Evolutionary conservation across 148 eudicot species (phyloP).

Genomic region (Nepenthes mirabilis): DNA sequence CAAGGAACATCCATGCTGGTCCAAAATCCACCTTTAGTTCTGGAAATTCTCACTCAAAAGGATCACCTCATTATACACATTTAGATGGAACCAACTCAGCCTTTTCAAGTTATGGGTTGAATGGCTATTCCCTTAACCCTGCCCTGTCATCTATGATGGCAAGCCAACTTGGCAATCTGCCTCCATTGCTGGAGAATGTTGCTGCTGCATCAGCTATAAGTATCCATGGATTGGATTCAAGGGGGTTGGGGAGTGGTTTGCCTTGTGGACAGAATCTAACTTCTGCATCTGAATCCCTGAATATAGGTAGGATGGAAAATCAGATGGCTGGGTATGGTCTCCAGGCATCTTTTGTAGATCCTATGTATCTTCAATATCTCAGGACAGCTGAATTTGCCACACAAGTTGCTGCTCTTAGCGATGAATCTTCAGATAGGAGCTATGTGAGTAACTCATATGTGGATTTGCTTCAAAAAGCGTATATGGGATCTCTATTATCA

Average conservation of each 20-base stretch:
- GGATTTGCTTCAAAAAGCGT: constrained; percentile 76
- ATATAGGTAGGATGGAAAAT: constrained; percentile 33
- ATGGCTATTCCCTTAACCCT: constrained; percentile 55
- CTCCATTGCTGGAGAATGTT: constrained; percentile 47
- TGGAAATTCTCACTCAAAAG: constrained; percentile 41
- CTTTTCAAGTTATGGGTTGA: constrained; percentile 41
- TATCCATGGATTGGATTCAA: constrained; percentile 28
- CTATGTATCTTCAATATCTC: constrained; percentile 76
- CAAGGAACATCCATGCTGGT: constrained; percentile 32
- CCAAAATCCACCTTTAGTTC: constrained; percentile 27
- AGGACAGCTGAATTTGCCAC: constrained; percentile 65
- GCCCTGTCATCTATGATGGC: constrained; percentile 47
- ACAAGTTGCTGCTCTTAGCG: constrained; percentile 48
- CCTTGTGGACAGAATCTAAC: constrained; percentile 20
- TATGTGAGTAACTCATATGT: constrained; percentile 35
- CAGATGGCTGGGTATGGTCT: constrained; percentile 39
- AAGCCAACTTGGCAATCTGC: constrained; percentile 39
- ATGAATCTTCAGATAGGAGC: constrained; percentile 54
- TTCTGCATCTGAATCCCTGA: constrained; percentile 26
- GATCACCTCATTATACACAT: constrained; percentile 49
- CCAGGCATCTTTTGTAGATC: constrained; percentile 56
- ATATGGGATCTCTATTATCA: constrained; percentile 51
- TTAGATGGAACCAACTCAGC: constrained; percentile 46
- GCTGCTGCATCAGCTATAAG: constrained; percentile 42
- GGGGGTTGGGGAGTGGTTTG: constrained; percentile 19